Evolutionary conservation across 441 rosid genomes (phyloP).

Genomic region (Corymbia calophylla): DNA sequence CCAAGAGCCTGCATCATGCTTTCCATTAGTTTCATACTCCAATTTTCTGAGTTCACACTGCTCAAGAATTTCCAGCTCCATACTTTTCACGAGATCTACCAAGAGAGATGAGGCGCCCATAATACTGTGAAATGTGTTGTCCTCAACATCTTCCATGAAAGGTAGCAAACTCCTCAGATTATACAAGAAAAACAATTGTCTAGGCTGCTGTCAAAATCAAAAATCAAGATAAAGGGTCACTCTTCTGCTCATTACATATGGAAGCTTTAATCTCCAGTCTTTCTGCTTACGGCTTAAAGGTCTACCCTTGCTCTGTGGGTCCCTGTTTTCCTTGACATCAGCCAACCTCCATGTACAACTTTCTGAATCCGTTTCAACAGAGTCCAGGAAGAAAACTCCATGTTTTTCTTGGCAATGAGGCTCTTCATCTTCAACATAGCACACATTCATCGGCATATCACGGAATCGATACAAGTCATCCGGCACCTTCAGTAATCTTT

Average conservation of each 20-base stretch:
- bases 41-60: neutral
- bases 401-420: conserved; percentile 29
- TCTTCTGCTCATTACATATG: conserved; percentile 40
- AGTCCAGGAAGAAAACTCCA: conserved; percentile 58
- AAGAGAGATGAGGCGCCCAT: neutral
- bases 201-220: conserved; percentile 5
- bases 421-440: conserved; percentile 38
- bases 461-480: conserved; percentile 68
- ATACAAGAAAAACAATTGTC: neutral
- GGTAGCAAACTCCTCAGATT: neutral
- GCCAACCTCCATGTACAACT: conserved; percentile 83
- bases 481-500: conserved; percentile 71
- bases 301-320: conserved; percentile 62
- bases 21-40: neutral
- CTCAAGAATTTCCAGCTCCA: neutral
- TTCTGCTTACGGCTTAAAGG: conserved; percentile 63
- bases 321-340: conserved; percentile 77
- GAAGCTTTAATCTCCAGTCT: conserved; percentile 66
- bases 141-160: neutral
- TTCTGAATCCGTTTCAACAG: conserved; percentile 47
- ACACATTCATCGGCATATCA: conserved; percentile 70
- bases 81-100: neutral
- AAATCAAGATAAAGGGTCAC: conserved; percentile 54
- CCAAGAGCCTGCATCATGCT: neutral
- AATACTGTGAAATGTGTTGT: neutral